Base-by-base conservation (phyloP, 768 basidiomycete genomes). In the Macrolepiota albuminosa region DNA sequence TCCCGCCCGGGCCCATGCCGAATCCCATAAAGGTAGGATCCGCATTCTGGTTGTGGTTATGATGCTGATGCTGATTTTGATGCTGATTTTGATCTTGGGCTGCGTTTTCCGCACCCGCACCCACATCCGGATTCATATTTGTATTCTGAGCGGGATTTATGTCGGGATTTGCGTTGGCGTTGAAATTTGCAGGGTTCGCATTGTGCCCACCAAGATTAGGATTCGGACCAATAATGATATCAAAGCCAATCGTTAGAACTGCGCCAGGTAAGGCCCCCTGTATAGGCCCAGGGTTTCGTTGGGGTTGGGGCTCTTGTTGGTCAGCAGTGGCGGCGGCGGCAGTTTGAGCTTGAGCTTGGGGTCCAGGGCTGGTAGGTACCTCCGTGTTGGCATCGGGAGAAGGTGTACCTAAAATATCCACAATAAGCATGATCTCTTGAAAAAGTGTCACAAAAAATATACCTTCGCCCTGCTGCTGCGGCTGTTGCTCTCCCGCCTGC, bases 211-310 rank as follows among this genome's bases (percentile, higher is more conserved):
- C 31, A 11, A 31, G 6, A 5, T 36, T 18, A 16, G 54, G 33
- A 36, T 36, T 24, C 5, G 59, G 54, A 16, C 59, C 59, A 10
- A 60, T 43, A 3, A 60, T 39, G 24, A 60, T 60, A 42, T 60
- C 59, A 14, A 60, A 60, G 10, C 59, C 59, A 2, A 60, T 54
- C 10, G 59, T 60, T 1, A 55, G 24, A 10, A 60, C 11, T 1
- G 59, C 18, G 14, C 58, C 46, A 18, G 34, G 46, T 8, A 29
- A 10, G 4, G 14, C 18, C 18, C 40, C 40, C 18, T 42, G 40
- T 16, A n/a, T 18, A 42, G 18, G 40, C 6, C 42, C 42, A 10
- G 42, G 18, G 14, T 43, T 43, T 43, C 42, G 11, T 13, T 26
- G 45, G 10, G 24, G 24, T 46, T 46, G 45, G 24, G 45, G 45